Conservation (phyloP, 2,329 filamentous ascomycete genomes). For the Spiromastix sp. region DNA sequence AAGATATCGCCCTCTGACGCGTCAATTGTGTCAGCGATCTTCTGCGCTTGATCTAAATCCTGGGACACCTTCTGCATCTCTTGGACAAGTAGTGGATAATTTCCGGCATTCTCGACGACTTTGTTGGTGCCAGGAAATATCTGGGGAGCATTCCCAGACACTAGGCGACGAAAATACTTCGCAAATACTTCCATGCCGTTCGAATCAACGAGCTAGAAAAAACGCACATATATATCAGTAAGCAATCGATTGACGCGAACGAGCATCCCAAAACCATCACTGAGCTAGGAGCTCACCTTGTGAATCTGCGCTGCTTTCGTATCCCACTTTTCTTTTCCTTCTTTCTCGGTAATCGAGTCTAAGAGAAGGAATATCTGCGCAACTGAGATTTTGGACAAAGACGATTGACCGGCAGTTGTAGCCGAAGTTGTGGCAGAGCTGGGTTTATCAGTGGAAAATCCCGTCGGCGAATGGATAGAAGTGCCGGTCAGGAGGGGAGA, state of each 20-base stretch:
- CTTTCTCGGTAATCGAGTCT: conserved; percentile 90
- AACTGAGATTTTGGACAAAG: conserved; percentile 84
- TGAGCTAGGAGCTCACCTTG: conserved; percentile 52
- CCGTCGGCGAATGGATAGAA: conserved; percentile 43
- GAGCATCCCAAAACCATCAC: no score
- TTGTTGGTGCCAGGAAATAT: conserved; percentile 77
- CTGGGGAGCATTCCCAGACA: conserved; percentile 80
- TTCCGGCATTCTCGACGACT: conserved; percentile 63
- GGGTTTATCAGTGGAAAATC: conserved; percentile 41
- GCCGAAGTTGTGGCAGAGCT: conserved; percentile 26
- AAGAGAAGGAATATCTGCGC: conserved; percentile 91
- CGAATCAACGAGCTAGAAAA: conserved; percentile 72
- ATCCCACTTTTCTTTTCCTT: conserved; percentile 85
- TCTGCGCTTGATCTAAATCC: conserved; percentile 71
- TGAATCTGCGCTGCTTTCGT: conserved; percentile 81
- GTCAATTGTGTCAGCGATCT: conserved; percentile 90
- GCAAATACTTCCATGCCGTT: conserved; percentile 99
- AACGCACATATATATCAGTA: no score
- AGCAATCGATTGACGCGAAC: no score
- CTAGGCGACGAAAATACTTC: conserved; percentile 87
- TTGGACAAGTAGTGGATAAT: conserved; percentile 68
- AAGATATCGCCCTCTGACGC: conserved; percentile 85
- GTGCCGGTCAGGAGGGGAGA: conserved; percentile 50
- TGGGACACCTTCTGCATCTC: conserved; percentile 81
- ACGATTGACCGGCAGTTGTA: conserved; percentile 42